Evolutionary conservation across 768 basidiomycete species (phyloP).

Genomic region (Lepiota subincarnata): DNA sequence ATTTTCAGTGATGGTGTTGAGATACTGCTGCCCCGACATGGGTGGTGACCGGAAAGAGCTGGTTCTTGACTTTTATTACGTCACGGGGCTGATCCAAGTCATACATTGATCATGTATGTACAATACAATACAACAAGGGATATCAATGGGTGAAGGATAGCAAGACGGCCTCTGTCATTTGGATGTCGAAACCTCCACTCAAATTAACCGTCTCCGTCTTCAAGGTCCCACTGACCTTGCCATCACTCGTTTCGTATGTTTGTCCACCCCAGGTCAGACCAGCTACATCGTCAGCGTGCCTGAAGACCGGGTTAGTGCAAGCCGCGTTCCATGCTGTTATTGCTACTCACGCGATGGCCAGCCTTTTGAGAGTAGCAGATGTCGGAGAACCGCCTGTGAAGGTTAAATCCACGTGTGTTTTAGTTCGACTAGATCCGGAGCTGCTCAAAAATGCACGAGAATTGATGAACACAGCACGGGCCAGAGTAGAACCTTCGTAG

Average conservation of each 20-base stretch:
- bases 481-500: conserved; percentile 42
- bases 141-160: conserved; percentile 26
- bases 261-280: conserved; percentile 57
- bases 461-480: conserved; percentile 56
- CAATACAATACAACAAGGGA: not conserved
- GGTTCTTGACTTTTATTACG: conserved; percentile 3
- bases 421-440: conserved; percentile 31
- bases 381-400: conserved; percentile 30
- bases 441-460: conserved; percentile 44
- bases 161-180: conserved; percentile 45
- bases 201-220: conserved; percentile 25
- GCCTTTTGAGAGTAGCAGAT: conserved; percentile 42
- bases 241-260: conserved; percentile 50
- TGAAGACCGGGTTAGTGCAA: conserved; percentile 14
- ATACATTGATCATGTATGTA: not conserved
- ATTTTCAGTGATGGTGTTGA: conserved; percentile 69
- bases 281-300: conserved; percentile 45
- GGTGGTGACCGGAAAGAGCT: not conserved
- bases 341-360: conserved; percentile 40
- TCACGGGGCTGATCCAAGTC: not conserved
- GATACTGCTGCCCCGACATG: conserved; percentile 42
- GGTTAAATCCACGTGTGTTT: conserved; percentile 37
- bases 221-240: conserved; percentile 32
- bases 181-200: conserved; percentile 38
- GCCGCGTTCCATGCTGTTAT: not conserved